A percentile compares a stretch with the other conserved stretches of the same genome.
Evolutionary conservation across 306 rosid genomes (phyloP).

Genomic region (Pyrus communis): DNA sequence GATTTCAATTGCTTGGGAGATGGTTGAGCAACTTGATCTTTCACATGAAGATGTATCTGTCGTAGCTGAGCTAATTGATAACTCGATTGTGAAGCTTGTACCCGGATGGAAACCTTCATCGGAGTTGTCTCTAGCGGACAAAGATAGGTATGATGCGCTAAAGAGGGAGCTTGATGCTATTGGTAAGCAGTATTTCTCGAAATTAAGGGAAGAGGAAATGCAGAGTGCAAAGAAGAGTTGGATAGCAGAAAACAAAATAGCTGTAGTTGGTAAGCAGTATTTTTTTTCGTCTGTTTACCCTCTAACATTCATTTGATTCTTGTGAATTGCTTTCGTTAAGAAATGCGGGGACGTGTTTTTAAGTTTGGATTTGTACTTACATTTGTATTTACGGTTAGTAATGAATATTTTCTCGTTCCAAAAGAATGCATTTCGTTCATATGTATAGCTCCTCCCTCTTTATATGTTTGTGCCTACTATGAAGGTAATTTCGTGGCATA

Average conservation of each 20-base stretch:
- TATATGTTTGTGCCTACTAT: too few species aligned
- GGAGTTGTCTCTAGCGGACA: conserved; percentile 24
- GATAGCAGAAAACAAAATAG: conserved; percentile 43
- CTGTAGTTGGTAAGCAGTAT: conserved; percentile 22
- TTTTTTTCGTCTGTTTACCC: background rate
- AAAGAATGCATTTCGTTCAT: too few species aligned
- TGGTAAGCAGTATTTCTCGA: conserved; percentile 47
- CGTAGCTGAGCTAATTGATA: conserved; percentile 58
- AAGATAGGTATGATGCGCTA: conserved; percentile 25
- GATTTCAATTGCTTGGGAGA: conserved; percentile 74
- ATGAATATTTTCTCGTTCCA: background rate
- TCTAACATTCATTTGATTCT: conserved; percentile 12
- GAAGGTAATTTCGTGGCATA: too few species aligned
- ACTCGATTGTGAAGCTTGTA: conserved; percentile 44
- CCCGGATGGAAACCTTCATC: conserved; percentile 49
- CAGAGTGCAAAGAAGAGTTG: conserved; percentile 56
- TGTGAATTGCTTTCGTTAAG: background rate
- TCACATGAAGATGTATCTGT: conserved; percentile 36
- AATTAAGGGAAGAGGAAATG: conserved; percentile 61
- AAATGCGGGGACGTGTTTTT: background rate
- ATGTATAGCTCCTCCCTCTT: too few species aligned
- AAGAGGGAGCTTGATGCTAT: conserved; percentile 64
- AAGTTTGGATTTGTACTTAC: background rate
- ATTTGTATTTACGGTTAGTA: background rate
- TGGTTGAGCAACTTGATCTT: conserved; percentile 79